Conservation (phyloP, 2,329 filamentous ascomycete species). For the Nannizziopsis barbatae region DNA sequence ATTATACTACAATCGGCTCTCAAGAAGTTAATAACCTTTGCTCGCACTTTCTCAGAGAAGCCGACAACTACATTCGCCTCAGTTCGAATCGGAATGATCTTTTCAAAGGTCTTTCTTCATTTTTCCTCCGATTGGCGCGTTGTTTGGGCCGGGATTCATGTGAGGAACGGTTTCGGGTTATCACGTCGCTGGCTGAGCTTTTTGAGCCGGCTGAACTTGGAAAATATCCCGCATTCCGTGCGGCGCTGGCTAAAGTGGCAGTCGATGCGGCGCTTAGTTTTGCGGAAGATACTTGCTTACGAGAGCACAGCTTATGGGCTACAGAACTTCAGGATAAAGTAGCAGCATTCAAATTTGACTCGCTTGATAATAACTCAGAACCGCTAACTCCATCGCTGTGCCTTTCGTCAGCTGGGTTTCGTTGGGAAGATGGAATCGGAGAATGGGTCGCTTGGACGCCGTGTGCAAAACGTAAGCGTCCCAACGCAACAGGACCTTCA, state of each 20-base stretch:
- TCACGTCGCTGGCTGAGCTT: slow-evolving; percentile 20
- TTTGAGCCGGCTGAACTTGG: slow-evolving; percentile 18
- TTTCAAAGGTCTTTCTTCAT: slow-evolving; percentile 26
- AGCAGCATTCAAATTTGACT: slow-evolving; percentile 16
- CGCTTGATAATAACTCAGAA: slow-evolving; percentile 7
- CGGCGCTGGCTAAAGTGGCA: slow-evolving; percentile 27
- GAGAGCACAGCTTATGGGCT: slow-evolving; percentile 32
- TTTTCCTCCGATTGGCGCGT: slow-evolving; percentile 27
- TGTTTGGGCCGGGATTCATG: slow-evolving; percentile 22
- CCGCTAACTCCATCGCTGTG: slow-evolving; percentile 15
- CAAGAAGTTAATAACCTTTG: neutral
- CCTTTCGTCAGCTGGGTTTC: slow-evolving; percentile 25
- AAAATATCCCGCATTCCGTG: slow-evolving; percentile 18
- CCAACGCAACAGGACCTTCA: neutral
- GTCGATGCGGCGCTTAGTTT: slow-evolving; percentile 33
- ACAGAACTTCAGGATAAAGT: slow-evolving; percentile 29
- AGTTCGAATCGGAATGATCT: slow-evolving; percentile 24
- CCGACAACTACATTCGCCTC: slow-evolving; percentile 24
- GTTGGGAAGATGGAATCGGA: slow-evolving; percentile 48
- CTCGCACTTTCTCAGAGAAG: slow-evolving; percentile 14
- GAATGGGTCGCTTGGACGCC: slow-evolving; percentile 42
- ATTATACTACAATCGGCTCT: neutral
- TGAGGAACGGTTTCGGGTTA: slow-evolving; percentile 18
- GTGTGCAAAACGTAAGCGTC: neutral
- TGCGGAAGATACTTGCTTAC: slow-evolving; percentile 29